phyloP scores from a whole-genome alignment of 495 filamentous ascomycete genomes.

The Aspergillus incahuasiensis region DNA sequence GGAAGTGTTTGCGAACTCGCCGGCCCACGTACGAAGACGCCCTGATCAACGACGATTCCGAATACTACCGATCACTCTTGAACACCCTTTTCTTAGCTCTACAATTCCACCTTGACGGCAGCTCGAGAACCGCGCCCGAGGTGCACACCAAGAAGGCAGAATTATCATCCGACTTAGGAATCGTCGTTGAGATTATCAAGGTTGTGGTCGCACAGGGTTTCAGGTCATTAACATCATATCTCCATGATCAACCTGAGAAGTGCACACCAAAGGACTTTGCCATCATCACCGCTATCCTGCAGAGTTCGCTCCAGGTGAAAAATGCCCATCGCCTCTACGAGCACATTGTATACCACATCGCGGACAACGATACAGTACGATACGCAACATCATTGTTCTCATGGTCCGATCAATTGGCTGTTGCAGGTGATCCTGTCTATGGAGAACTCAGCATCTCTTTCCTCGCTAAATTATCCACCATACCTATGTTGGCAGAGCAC shows the following conservation, averaged over 20 bases:
- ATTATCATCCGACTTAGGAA: constrained; percentile 41
- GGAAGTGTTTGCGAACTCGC: constrained; percentile 60
- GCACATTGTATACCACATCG: constrained; percentile 63
- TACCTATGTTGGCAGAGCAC: constrained; percentile 81
- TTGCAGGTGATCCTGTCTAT: constrained; percentile 84
- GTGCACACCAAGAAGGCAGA: constrained; percentile 34
- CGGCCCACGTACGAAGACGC: constrained; percentile 61
- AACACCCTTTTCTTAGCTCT: constrained; percentile 81
- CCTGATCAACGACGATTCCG: constrained; percentile 53
- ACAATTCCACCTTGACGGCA: constrained; percentile 49
- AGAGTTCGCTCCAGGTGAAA: constrained; percentile 67
- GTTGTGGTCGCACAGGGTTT: constrained; percentile 77
- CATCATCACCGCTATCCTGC: constrained; percentile 83
- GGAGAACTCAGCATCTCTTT: constrained; percentile 84
- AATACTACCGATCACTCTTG: constrained; percentile 77
- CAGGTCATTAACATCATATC: constrained; percentile 64
- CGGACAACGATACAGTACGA: constrained; percentile 60
- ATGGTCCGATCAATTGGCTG: constrained; percentile 76
- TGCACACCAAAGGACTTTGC: constrained; percentile 67
- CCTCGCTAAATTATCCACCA: constrained; percentile 77
- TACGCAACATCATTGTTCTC: constrained; percentile 85
- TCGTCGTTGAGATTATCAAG: constrained; percentile 68
- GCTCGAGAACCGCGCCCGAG: constrained; percentile 26
- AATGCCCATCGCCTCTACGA: constrained; percentile 43
- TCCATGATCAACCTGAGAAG: constrained; percentile 60